A percentile compares a stretch with the other conserved stretches of the same genome.
Evolutionary conservation across 495 filamentous ascomycete species (phyloP).

Genomic region (Neurospora sp.): DNA sequence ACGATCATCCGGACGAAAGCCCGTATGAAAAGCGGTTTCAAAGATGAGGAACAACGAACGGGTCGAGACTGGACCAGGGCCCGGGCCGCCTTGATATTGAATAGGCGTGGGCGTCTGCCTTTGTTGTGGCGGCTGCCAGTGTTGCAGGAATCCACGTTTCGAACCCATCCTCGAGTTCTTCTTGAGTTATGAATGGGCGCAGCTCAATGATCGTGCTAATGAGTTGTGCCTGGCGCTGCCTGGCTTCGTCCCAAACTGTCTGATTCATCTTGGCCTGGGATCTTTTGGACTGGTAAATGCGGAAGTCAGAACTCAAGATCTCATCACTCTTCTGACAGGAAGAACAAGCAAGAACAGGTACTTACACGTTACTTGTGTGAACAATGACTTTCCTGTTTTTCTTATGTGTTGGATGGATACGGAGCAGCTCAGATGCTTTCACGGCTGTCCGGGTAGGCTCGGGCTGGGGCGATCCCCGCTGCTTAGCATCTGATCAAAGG

Average conservation of each 20-base stretch:
- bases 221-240: no score
- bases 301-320: not conserved
- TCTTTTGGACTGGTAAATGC: no score
- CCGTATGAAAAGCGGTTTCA: no score
- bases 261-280: no score
- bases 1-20: conserved; percentile 42
- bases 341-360: not conserved
- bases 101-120: not conserved
- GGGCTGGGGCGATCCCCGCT: conserved; percentile 1
- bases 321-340: not conserved
- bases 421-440: conserved; percentile 10
- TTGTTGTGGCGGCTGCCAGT: not conserved
- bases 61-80: no score
- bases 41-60: no score
- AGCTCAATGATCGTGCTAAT: no score
- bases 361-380: not conserved
- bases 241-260: no score
- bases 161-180: no score
- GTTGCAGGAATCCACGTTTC: not conserved
- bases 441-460: conserved; percentile 12
- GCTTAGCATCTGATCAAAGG: not conserved
- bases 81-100: not conserved
- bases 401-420: conserved; percentile 13
- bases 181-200: no score
- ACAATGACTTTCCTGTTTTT: conserved; percentile 2